phyloP scores from a whole-genome alignment of 1,284 basidiomycete species.

The Tremellales sp. region DNA sequence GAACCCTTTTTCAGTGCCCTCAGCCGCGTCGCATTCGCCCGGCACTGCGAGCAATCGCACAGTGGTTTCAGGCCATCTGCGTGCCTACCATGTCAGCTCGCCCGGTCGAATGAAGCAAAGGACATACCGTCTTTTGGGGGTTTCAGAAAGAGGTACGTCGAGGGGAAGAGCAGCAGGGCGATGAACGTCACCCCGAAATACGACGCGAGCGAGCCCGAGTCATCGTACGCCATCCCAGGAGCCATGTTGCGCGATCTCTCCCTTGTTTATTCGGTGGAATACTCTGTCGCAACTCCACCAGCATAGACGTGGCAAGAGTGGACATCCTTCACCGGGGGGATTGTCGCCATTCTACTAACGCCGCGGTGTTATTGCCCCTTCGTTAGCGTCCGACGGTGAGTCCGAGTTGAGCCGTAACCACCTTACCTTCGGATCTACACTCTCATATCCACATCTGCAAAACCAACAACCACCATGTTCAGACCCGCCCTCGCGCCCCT shows the following conservation, averaged over 20 bases:
- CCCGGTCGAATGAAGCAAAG: slow-evolving; percentile 27
- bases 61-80: slow-evolving; percentile 30
- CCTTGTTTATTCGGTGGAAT: no score
- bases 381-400: not conserved
- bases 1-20: slow-evolving; percentile 48
- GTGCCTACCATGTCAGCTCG: no score
- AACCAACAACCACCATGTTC: slow-evolving; percentile 15
- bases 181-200: slow-evolving; percentile 87
- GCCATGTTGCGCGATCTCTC: slow-evolving; percentile 26
- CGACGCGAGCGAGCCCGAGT: slow-evolving; percentile 79
- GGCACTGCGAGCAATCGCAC: slow-evolving; percentile 34
- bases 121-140: slow-evolving; percentile 49
- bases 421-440: not conserved
- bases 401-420: not conserved
- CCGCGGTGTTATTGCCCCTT: not conserved
- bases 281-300: no score
- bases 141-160: slow-evolving; percentile 58
- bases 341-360: not conserved
- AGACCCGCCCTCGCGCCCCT: slow-evolving; percentile 18
- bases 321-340: no score
- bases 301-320: no score
- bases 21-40: slow-evolving; percentile 13
- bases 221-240: slow-evolving; percentile 63
- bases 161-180: slow-evolving; percentile 69
- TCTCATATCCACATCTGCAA: not conserved